Evolutionary conservation across 257 asterid species (phyloP).

Genomic region (Fraxinus pennsylvanica): DNA sequence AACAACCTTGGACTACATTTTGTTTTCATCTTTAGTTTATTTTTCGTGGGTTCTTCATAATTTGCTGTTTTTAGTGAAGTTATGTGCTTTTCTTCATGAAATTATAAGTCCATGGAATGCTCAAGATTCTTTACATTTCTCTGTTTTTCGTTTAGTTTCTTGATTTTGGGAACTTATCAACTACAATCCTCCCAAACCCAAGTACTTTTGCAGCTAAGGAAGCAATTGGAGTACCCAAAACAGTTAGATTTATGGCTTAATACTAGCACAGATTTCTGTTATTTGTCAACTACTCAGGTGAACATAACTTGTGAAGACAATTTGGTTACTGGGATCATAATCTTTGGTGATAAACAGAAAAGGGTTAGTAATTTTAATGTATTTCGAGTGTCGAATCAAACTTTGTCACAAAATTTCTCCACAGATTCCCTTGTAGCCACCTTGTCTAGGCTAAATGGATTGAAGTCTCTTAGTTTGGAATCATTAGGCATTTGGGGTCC

Average conservation of each 20-base stretch:
- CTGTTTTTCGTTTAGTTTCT: constrained; percentile 42
- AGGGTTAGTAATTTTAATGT: constrained; percentile 39
- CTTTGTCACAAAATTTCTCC: constrained; percentile 58
- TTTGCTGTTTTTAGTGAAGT: constrained; percentile 15
- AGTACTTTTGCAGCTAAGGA: constrained; percentile 59
- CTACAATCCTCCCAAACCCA: constrained; percentile 60
- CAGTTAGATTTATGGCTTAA: constrained; percentile 46
- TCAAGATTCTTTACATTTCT: constrained; percentile 31
- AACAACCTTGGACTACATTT: background rate
- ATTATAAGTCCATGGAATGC: constrained; percentile 33
- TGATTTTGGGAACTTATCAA: constrained; percentile 42
- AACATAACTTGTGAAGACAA: constrained; percentile 53
- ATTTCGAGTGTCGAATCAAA: constrained; percentile 37
- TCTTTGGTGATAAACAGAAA: constrained; percentile 47
- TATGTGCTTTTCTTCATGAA: background rate
- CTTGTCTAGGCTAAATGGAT: constrained; percentile 52
- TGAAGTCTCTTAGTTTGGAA: constrained; percentile 48
- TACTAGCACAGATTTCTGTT: constrained; percentile 43
- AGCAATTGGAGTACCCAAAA: constrained; percentile 67
- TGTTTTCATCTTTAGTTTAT: too few species aligned
- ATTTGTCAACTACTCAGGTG: constrained; percentile 47
- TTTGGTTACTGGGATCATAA: constrained; percentile 43
- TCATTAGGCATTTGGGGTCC: constrained; percentile 75
- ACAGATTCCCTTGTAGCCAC: constrained; percentile 66
- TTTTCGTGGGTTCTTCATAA: constrained; percentile 22